Evolutionary conservation across 1,139 yeast species (phyloP), one percentile per base, ranked within the genome.

Genomic region (Yamadazyma blattariae): DNA sequence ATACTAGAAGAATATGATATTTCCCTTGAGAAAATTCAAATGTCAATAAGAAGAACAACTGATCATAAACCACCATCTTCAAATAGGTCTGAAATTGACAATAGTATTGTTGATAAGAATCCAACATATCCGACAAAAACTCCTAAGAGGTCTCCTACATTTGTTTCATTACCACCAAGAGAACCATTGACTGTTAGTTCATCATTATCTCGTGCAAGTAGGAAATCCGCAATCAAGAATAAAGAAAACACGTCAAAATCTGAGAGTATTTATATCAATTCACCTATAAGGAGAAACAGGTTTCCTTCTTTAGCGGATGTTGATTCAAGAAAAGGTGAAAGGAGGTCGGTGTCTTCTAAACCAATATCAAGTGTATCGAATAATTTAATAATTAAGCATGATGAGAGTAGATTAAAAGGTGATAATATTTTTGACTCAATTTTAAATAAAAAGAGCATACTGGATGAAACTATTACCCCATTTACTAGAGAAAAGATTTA

Each of bases 81-180:
- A 16, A 29, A 25, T 24, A 25, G 20, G 2, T 9, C 21, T 5
- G 26, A 25, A 10, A 21, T 14, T 11, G 14, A 14, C 11, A 13
- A 12, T 7, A n/a, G 12, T 14, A 24, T 26, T 7, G 3, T 14
- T 3, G 19, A 21, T 6, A 29, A 29, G 12, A 12, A 12, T 16
- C 27, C 27, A 36, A 22, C 25, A 14, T 4, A 15, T 13, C 39
- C 37, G 10, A 20, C 36, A 7, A 59, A 56, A 33, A 57, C 66
- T 3, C 64, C 68, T 5, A 59, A 54, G 32, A 46, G 68, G 29
- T 56, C 63, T 19, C 62, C 71, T 1, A 54, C 59, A 2, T 67
- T 63, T 45, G 67, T 62, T 1, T 54, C 71, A 0, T 43, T 67
- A n/a, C 74, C 74, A 1, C 52, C 67, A 5, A 49, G 69, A 27